Percentiles rank a stretch among this genome's conserved stretches.
Conservation (phyloP, 2,329 filamentous ascomycete species). For the Stachybotrys chlorohalonatus region DNA sequence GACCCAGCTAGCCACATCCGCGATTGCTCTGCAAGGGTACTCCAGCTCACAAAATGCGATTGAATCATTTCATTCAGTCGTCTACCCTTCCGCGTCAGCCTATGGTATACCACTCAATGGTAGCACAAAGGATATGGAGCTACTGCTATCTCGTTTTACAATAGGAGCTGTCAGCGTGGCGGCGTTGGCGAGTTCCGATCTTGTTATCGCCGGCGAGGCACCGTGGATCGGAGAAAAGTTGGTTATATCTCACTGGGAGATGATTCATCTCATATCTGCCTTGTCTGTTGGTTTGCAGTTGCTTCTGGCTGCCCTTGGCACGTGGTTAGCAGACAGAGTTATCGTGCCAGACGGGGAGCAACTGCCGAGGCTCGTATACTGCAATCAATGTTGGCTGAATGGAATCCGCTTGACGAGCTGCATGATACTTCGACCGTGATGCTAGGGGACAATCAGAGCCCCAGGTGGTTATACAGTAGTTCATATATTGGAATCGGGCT, state of each 20-base stretch:
- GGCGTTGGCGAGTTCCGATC: not conserved
- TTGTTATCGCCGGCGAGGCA: not conserved
- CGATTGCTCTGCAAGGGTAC: constrained; percentile 13
- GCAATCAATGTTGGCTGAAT: not conserved
- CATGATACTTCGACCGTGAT: not conserved
- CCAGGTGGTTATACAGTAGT: not conserved
- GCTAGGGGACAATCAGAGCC: not conserved
- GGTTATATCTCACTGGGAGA: not conserved
- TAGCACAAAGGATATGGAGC: not conserved
- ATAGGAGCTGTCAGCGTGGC: not conserved
- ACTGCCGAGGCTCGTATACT: not conserved
- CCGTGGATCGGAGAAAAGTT: not conserved
- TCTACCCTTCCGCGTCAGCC: not conserved
- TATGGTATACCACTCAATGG: not conserved
- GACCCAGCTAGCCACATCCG: constrained; percentile 8
- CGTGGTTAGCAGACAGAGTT: not conserved
- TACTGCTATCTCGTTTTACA: not conserved
- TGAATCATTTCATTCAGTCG: not conserved
- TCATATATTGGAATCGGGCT: not conserved
- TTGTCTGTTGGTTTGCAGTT: not conserved
- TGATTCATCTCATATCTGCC: not conserved
- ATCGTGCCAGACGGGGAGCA: not conserved
- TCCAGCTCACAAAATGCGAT: not conserved
- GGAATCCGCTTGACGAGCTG: not conserved
- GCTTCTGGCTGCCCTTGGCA: not conserved